Percentiles rank a stretch among this genome's conserved stretches.
phyloP scores from a whole-genome alignment of 1,139 yeast species.

The Geotrichum phurueaensis region DNA sequence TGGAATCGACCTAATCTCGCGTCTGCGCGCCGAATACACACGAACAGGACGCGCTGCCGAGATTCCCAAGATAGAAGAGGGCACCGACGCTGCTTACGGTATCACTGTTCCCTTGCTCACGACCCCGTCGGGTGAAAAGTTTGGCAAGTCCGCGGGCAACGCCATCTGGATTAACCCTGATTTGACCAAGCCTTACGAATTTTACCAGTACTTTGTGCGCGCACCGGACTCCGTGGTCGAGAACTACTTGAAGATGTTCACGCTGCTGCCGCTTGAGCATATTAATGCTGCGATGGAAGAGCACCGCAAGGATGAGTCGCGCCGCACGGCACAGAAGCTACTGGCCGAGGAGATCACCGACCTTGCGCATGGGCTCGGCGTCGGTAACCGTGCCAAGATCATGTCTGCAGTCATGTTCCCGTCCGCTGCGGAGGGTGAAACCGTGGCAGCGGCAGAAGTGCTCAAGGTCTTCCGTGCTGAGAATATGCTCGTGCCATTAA shows the following conservation, averaged over 20 bases:
- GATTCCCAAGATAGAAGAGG: conserved; percentile 6
- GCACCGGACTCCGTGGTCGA: conserved; percentile 73
- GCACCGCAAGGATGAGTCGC: conserved; percentile 56
- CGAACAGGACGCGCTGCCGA: conserved; percentile 8
- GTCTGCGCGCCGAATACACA: conserved; percentile 38
- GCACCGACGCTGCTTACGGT: conserved; percentile 48
- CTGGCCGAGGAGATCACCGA: conserved; percentile 84
- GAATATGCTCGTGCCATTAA: conserved; percentile 48
- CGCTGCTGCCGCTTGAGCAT: conserved; percentile 60
- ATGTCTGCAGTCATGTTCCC: conserved; percentile 66
- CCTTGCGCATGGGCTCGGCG: conserved; percentile 76
- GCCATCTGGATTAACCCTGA: conserved; percentile 78
- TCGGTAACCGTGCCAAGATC: conserved; percentile 59
- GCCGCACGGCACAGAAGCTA: conserved; percentile 64
- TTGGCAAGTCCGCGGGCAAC: conserved; percentile 96
- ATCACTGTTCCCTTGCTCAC: conserved; percentile 86
- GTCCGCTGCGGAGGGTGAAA: conserved; percentile 26
- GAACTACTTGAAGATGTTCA: conserved; percentile 65
- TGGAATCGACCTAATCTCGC: conserved; percentile 78
- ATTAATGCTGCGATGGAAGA: conserved; percentile 48
- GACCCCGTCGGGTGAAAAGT: conserved; percentile 85
- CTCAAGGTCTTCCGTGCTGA: conserved; percentile 53
- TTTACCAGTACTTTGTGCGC: conserved; percentile 80
- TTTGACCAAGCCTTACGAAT: conserved; percentile 70
- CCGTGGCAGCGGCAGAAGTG: conserved; percentile 42